A percentile compares a stretch with the other conserved stretches of the same genome.
Evolutionary conservation across 2,329 filamentous ascomycete species (phyloP).

Genomic region (Pyrenochaeta sp.): DNA sequence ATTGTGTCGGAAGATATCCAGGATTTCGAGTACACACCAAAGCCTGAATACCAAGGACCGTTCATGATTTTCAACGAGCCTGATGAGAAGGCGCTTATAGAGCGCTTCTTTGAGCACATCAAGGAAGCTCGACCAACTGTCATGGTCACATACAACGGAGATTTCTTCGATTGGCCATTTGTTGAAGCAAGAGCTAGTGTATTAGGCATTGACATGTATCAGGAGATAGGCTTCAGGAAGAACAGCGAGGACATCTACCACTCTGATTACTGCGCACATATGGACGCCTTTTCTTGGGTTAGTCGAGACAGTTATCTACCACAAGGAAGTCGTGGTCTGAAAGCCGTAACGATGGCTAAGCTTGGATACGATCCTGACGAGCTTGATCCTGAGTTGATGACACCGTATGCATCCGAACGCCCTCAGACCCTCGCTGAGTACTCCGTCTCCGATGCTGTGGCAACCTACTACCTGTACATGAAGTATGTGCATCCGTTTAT

Average conservation of each 20-base stretch:
- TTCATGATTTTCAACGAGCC: conserved; percentile 99
- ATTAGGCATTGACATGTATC: conserved; percentile 98
- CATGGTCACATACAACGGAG: conserved; percentile 99
- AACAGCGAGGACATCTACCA: conserved; percentile 96
- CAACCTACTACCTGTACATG: conserved; percentile 99
- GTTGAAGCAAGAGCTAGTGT: conserved; percentile 93
- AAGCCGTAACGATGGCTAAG: conserved; percentile 97
- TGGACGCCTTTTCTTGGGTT: conserved; percentile 99
- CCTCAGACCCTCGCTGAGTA: conserved; percentile 97
- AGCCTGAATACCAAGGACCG: conserved; percentile 90
- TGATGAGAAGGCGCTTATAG: conserved; percentile 85
- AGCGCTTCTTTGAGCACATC: conserved; percentile 94
- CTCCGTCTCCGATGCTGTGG: conserved; percentile 97
- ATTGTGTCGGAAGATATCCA: conserved; percentile 97
- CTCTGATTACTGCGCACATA: conserved; percentile 94
- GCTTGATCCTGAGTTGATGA: conserved; percentile 97
- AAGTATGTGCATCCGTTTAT: conserved; percentile 99
- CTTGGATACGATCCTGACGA: conserved; percentile 98
- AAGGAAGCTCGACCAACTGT: conserved; percentile 95
- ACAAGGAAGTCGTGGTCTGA: conserved; percentile 94
- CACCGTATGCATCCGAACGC: conserved; percentile 82
- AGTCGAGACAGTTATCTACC: conserved; percentile 98
- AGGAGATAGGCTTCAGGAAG: conserved; percentile 95
- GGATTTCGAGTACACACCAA: conserved; percentile 98
- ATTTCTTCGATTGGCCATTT: conserved; percentile 99